Conservation (phyloP, 1,284 basidiomycete genomes). For the Laetiporus sulphureus region DNA sequence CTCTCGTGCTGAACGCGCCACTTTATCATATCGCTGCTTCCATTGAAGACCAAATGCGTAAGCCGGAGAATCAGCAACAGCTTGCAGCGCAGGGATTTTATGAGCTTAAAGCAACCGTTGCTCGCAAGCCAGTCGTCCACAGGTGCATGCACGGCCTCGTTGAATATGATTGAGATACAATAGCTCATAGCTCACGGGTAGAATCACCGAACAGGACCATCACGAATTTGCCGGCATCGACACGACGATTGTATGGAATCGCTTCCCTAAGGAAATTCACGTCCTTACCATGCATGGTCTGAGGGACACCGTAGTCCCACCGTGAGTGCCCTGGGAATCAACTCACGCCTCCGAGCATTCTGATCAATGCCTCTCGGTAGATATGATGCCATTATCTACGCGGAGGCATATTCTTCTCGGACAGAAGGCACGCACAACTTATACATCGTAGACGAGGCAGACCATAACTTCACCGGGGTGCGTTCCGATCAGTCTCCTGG, state of each 20-base stretch:
- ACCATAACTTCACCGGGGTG: conserved; percentile 67
- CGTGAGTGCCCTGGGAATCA: conserved; percentile 38
- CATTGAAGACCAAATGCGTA: not conserved
- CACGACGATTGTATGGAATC: conserved; percentile 53
- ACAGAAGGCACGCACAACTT: conserved; percentile 61
- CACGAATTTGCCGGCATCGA: conserved; percentile 56
- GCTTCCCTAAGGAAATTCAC: conserved; percentile 52
- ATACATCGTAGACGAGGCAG: conserved; percentile 59
- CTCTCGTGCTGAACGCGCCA: not conserved
- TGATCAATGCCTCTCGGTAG: conserved; percentile 27
- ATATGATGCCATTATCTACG: conserved; percentile 66
- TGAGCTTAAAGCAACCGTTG: conserved; percentile 53
- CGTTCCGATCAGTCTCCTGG: conserved; percentile 8
- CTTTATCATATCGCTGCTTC: not conserved
- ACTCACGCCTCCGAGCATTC: not conserved
- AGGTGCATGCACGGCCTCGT: conserved; percentile 12
- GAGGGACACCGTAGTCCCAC: conserved; percentile 54
- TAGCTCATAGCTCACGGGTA: conserved; percentile 11
- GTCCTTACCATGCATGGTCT: conserved; percentile 69
- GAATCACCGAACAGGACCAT: conserved; percentile 51
- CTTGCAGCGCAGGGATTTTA: conserved; percentile 51
- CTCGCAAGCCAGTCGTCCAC: conserved; percentile 44
- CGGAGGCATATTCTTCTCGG: conserved; percentile 48
- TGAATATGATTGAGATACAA: not conserved
- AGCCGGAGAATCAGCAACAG: conserved; percentile 30